Evolutionary conservation across 108 stramenopile genomes (phyloP), one percentile per base, ranked within the genome.

Genomic region (Mayamaea pseudoterrestris): DNA sequence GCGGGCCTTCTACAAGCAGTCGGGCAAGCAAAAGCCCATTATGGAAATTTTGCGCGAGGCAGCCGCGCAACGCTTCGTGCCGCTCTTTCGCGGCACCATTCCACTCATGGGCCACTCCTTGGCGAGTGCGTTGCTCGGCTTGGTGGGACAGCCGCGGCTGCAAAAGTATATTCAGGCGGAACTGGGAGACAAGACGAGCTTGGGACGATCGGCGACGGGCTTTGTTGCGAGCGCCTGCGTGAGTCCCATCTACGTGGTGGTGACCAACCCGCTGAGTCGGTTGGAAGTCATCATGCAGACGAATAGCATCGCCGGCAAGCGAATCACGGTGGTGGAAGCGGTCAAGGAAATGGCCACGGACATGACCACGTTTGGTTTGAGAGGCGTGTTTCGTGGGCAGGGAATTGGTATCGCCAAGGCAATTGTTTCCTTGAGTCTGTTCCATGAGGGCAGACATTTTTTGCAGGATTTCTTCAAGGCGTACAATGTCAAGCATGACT

Each of bases 271-370:
- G 20, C 66, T 93, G 8, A 68, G 65, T 40, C 71, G 91, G 48
- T 61, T 93, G 47, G 91, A 93, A 61, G 91, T 93, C 44, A 93
- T 93, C 51, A 93, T 93, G 91, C 91, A 93, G 68, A 93, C 91
- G 13, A 73, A 58, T 48, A 69, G 78, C 51, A 86, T 93, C 63
- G 61, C 74, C 35, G 91, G 91, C 27, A 93, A 93, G 63, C 44
- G 74, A n/a, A 85, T 85, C 53, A 57, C 68, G 31, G 71, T 87
- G 27, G 40, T 66, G 9, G 82, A 74, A 27, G 91, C 91, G 14
- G 60, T 78, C 39, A 81, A 78, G 65, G 91, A 93, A 64, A 61
- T 93, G 53, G 57, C 73, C 44, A 36, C 26, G 2, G 91, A 93
- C 45, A 78, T 74, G 20, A 64, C 74, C 14, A 51, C 81, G 47